A percentile compares a stretch with the other conserved stretches of the same genome.
phyloP scores from a whole-genome alignment of 768 basidiomycete species.

The Lyophyllum atratum region DNA sequence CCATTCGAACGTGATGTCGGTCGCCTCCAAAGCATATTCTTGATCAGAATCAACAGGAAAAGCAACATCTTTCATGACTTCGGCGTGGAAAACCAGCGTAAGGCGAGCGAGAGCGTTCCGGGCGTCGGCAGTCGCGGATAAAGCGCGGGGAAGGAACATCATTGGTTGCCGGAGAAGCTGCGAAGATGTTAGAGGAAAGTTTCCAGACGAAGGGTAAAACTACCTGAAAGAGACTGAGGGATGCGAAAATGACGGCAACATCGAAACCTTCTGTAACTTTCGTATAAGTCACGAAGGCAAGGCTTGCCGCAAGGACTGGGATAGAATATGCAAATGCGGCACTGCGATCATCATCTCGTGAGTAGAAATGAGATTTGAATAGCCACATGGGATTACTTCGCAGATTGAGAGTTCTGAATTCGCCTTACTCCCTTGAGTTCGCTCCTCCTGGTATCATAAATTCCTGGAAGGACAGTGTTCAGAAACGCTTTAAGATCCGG shows the following conservation, averaged over 20 bases:
- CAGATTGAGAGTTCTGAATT: slow-evolving; percentile 63
- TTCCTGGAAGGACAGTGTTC: slow-evolving; percentile 36
- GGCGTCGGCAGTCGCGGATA: slow-evolving; percentile 67
- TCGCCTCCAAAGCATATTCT: slow-evolving; percentile 48
- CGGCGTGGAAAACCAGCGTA: slow-evolving; percentile 53
- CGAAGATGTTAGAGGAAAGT: neutral
- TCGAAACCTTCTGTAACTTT: slow-evolving; percentile 54
- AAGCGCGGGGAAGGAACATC: slow-evolving; percentile 63
- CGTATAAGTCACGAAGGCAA: slow-evolving; percentile 69
- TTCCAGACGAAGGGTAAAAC: neutral
- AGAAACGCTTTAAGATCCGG: neutral
- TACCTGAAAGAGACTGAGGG: slow-evolving; percentile 60
- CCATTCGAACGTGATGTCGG: slow-evolving; percentile 68
- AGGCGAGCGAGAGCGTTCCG: slow-evolving; percentile 61
- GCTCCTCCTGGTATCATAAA: slow-evolving; percentile 50
- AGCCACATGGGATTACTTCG: slow-evolving; percentile 44
- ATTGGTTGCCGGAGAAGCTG: slow-evolving; percentile 70
- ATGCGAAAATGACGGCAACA: slow-evolving; percentile 69
- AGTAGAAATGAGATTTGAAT: slow-evolving; percentile 1
- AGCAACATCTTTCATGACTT: slow-evolving; percentile 43
- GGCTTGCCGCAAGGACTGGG: slow-evolving; percentile 64
- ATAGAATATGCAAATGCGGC: slow-evolving; percentile 58
- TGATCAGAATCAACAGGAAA: slow-evolving; percentile 46
- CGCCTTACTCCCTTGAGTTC: slow-evolving; percentile 58
- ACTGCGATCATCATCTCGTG: slow-evolving; percentile 28